phyloP scores from a whole-genome alignment of 495 filamentous ascomycete species.

The Penicilliopsis zonata region DNA sequence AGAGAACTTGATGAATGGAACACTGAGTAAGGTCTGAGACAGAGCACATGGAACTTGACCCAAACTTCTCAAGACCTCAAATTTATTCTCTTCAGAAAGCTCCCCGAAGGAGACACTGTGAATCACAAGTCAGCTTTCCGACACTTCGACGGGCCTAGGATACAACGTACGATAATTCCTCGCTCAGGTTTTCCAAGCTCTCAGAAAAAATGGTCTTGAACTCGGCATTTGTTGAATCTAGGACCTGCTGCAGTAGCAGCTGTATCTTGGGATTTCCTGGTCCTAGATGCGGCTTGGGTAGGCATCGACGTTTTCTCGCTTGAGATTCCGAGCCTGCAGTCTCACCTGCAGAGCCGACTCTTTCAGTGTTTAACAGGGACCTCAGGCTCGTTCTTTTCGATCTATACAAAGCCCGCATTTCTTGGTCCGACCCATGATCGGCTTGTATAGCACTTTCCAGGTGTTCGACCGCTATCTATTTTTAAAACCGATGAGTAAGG shows the following conservation, averaged over 20 bases:
- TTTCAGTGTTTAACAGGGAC: constrained; percentile 4
- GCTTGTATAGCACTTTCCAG: too few relatives aligned
- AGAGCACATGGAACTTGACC: constrained; percentile 33
- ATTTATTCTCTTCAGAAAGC: constrained; percentile 18
- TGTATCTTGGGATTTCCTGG: constrained; percentile 3
- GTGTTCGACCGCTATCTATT: too few relatives aligned
- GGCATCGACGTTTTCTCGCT: constrained; percentile 17
- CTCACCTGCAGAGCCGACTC: constrained; percentile 1
- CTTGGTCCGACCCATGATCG: too few relatives aligned
- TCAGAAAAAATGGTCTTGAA: constrained; percentile 8
- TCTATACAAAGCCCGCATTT: constrained; percentile 16
- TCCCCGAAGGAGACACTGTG: constrained; percentile 13
- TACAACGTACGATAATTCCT: constrained; percentile 19
- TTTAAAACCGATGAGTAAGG: too few relatives aligned
- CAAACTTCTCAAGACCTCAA: constrained; percentile 20
- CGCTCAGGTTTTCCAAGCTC: constrained; percentile 13
- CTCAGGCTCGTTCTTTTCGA: not conserved
- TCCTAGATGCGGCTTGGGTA: constrained; percentile 3
- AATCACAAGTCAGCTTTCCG: not conserved
- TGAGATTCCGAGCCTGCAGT: constrained; percentile 6
- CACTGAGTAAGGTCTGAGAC: constrained; percentile 12
- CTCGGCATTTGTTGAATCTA: constrained; percentile 7
- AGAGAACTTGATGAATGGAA: constrained; percentile 6
- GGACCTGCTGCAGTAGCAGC: constrained; percentile 11
- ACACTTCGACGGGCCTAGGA: not conserved